Conservation (phyloP, 202 grass and related monocot genomes). For the Schoenoplectus triqueter region DNA sequence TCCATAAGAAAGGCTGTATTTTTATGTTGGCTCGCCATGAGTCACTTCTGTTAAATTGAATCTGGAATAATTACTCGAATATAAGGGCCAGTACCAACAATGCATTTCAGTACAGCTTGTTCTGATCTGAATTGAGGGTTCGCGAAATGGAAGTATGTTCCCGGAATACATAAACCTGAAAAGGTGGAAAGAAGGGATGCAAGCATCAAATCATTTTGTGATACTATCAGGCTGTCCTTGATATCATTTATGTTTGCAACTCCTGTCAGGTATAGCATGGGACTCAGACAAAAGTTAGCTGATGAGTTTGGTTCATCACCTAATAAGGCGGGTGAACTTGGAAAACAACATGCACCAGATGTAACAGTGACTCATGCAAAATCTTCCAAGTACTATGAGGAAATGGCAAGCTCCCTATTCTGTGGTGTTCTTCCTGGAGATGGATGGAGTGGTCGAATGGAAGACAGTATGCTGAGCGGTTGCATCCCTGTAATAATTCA, state of each 20-base stretch:
- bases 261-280: constrained; percentile 85
- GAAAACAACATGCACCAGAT: constrained; percentile 62
- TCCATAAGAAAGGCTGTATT: too few relatives aligned
- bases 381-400: constrained; percentile 71
- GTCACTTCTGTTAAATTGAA: constrained; percentile 6
- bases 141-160: not conserved
- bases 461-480: constrained; percentile 90
- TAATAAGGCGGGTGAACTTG: constrained; percentile 78
- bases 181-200: not conserved
- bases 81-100: constrained; percentile 2
- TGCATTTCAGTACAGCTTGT: not conserved
- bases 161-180: not conserved
- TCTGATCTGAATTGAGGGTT: constrained; percentile 2
- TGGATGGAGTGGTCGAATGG: constrained; percentile 97
- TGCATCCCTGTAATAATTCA: constrained; percentile 99
- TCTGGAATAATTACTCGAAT: not conserved
- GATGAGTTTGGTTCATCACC: constrained; percentile 82
- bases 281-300: constrained; percentile 83
- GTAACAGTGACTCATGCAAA: constrained; percentile 68
- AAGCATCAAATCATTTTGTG: not conserved
- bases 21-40: too few relatives aligned
- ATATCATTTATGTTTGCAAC: constrained; percentile 31
- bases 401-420: constrained; percentile 83
- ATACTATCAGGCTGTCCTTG: not conserved
- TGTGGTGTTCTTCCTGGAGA: constrained; percentile 92